Percentiles rank a stretch among this genome's conserved stretches.
Conservation (phyloP, 192 early-diverging fungal species). For the Podila minutissima region DNA sequence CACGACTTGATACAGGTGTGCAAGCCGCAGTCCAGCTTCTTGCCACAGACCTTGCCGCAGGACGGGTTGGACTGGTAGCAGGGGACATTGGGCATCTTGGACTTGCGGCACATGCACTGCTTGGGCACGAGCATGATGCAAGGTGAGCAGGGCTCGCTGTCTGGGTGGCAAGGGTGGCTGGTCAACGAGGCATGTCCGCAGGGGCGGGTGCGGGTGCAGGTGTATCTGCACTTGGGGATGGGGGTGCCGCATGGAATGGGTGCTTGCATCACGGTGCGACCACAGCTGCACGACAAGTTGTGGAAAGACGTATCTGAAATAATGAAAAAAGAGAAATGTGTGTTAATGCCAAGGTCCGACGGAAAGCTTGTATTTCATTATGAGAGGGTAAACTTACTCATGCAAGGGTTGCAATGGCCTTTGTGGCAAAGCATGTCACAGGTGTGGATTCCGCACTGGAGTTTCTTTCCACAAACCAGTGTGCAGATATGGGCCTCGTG, state of each 20-base stretch:
- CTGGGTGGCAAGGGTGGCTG: constrained; percentile 87
- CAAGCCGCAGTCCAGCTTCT: constrained; percentile 67
- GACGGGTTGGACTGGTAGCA: constrained; percentile 82
- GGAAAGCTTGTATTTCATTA: not conserved
- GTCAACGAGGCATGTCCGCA: constrained; percentile 85
- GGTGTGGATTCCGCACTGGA: constrained; percentile 84
- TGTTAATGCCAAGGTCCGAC: not conserved
- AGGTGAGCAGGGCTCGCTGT: constrained; percentile 88
- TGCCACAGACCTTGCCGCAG: constrained; percentile 77
- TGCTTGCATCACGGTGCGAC: constrained; percentile 79
- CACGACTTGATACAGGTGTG: constrained; percentile 88
- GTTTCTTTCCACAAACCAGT: constrained; percentile 73
- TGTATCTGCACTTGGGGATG: constrained; percentile 77
- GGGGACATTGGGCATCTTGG: constrained; percentile 79
- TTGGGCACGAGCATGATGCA: constrained; percentile 85
- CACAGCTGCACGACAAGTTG: constrained; percentile 89
- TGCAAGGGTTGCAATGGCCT: constrained; percentile 79
- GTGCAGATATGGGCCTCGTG: constrained; percentile 70
- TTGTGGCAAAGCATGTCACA: constrained; percentile 85
- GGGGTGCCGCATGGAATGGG: constrained; percentile 88
- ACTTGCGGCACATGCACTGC: constrained; percentile 82
- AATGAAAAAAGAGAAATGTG: not conserved
- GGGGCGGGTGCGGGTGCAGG: constrained; percentile 72
- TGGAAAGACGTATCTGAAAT: constrained; percentile 75
- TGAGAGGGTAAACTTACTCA: constrained; percentile 41